Evolutionary conservation across 2,329 filamentous ascomycete species (phyloP).

Genomic region (Aspergillus sergii): DNA sequence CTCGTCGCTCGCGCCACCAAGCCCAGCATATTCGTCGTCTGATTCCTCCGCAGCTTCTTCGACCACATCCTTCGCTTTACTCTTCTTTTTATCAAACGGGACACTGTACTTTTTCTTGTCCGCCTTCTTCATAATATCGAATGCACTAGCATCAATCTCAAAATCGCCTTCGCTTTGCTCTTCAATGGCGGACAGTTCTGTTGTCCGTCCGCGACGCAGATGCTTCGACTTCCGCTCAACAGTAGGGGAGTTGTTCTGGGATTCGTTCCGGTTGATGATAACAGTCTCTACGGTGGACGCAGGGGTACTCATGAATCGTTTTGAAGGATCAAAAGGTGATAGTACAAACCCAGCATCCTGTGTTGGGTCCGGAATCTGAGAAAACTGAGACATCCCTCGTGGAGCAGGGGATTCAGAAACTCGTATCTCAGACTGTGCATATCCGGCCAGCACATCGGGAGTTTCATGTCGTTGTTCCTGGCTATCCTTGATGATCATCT

Average conservation of each 20-base stretch:
- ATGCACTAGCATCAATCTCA: slow-evolving; percentile 57
- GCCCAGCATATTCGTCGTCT: slow-evolving; percentile 94
- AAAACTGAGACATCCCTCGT: slow-evolving; percentile 61
- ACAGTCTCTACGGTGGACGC: slow-evolving; percentile 73
- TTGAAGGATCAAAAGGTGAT: slow-evolving; percentile 69
- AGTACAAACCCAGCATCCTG: slow-evolving; percentile 78
- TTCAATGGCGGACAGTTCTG: slow-evolving; percentile 50
- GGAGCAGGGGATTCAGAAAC: slow-evolving; percentile 40
- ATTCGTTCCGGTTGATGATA: slow-evolving; percentile 48
- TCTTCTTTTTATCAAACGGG: slow-evolving; percentile 80
- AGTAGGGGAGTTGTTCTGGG: slow-evolving; percentile 64
- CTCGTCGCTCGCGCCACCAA: slow-evolving; percentile 88
- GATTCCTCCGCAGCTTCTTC: slow-evolving; percentile 96
- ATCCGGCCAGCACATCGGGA: slow-evolving; percentile 48
- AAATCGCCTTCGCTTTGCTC: slow-evolving; percentile 40
- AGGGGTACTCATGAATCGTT: slow-evolving; percentile 65
- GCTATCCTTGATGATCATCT: slow-evolving; percentile 61
- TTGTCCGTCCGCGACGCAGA: slow-evolving; percentile 52
- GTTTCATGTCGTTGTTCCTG: slow-evolving; percentile 51
- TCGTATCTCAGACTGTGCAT: slow-evolving; percentile 35
- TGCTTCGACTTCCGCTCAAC: slow-evolving; percentile 61
- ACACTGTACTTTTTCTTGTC: slow-evolving; percentile 57
- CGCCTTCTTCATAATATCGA: slow-evolving; percentile 70
- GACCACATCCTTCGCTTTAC: slow-evolving; percentile 82
- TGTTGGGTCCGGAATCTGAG: slow-evolving; percentile 72